phyloP scores from a whole-genome alignment of 2,329 filamentous ascomycete genomes.

The Xylariales sp. region DNA sequence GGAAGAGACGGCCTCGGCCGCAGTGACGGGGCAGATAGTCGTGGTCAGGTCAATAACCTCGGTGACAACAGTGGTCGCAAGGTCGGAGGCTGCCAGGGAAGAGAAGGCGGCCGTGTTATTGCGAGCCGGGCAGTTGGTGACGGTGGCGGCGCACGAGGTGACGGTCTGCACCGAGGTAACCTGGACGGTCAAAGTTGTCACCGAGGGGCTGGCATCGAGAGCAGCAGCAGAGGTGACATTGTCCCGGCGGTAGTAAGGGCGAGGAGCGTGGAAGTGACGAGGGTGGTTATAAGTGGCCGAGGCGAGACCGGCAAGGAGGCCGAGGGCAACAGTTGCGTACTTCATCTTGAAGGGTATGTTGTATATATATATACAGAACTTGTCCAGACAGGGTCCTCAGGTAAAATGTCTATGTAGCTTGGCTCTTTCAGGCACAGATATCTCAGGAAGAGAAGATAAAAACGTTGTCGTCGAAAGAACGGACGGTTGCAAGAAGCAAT shows the following conservation, averaged over 20 bases:
- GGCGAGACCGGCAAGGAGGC: conserved; percentile 25
- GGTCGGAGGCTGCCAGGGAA: conserved; percentile 6
- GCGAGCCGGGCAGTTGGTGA: conserved; percentile 27
- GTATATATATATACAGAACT: no score
- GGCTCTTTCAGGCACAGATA: conserved; percentile 17
- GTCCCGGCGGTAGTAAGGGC: conserved; percentile 21
- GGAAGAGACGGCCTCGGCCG: conserved; percentile 22
- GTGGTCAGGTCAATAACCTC: conserved; percentile 31
- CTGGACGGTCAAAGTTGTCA: conserved; percentile 25
- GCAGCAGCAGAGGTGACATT: conserved; percentile 14
- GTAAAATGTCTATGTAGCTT: conserved; percentile 7
- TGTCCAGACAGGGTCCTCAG: no score
- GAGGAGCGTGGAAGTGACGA: conserved; percentile 19
- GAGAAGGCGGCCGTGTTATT: conserved; percentile 15
- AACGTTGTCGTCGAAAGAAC: conserved; percentile 25
- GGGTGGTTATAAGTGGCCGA: conserved; percentile 25
- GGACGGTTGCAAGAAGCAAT: conserved; percentile 22
- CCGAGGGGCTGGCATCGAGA: no score
- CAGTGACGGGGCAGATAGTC: conserved; percentile 30
- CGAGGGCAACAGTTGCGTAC: conserved; percentile 26
- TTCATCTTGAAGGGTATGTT: conserved; percentile 24
- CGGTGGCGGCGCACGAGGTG: conserved; percentile 26
- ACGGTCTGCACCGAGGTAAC: conserved; percentile 25
- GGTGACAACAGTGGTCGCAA: conserved; percentile 23
- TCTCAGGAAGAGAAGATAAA: conserved; percentile 20